Evolutionary conservation across 2,329 filamentous ascomycete genomes (phyloP).

Genomic region (Aspergillus neoniger): DNA sequence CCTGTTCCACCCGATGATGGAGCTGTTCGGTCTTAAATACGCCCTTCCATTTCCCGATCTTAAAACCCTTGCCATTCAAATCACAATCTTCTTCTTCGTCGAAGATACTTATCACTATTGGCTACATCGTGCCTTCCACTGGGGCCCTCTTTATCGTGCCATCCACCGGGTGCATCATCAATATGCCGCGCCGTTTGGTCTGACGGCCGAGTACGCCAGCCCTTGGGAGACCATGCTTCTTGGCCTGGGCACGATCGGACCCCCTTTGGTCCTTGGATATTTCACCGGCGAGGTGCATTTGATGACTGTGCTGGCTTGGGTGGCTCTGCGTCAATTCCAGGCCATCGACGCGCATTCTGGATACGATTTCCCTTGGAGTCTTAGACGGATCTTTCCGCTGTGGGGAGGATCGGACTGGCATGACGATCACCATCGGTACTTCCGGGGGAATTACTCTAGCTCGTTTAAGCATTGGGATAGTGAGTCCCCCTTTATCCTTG

Average conservation of each 20-base stretch:
- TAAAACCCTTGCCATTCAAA: slow-evolving; percentile 82
- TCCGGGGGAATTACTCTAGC: slow-evolving; percentile 94
- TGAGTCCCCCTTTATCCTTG: slow-evolving; percentile 11
- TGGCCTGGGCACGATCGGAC: slow-evolving; percentile 77
- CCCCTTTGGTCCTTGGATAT: slow-evolving; percentile 76
- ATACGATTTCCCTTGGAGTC: slow-evolving; percentile 95
- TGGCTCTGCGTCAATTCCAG: slow-evolving; percentile 84
- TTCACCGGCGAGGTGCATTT: slow-evolving; percentile 85
- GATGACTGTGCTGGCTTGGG: slow-evolving; percentile 95
- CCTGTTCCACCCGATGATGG: slow-evolving; percentile 92
- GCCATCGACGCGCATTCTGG: slow-evolving; percentile 95
- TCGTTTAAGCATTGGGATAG: slow-evolving; percentile 96
- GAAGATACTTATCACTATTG: slow-evolving; percentile 99
- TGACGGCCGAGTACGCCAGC: slow-evolving; percentile 93
- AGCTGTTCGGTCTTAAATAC: slow-evolving; percentile 83
- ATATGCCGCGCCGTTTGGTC: slow-evolving; percentile 91
- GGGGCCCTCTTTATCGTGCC: slow-evolving; percentile 87
- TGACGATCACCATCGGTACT: slow-evolving; percentile 93
- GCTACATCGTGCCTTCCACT: slow-evolving; percentile 87
- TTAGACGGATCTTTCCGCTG: slow-evolving; percentile 83
- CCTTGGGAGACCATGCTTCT: slow-evolving; percentile 94
- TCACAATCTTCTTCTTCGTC: slow-evolving; percentile 86
- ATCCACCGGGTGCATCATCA: slow-evolving; percentile 99
- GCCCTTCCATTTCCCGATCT: slow-evolving; percentile 80
- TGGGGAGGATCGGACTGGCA: slow-evolving; percentile 96